Base-by-base conservation (phyloP, 1,284 basidiomycete species). In the Ceratobasidium papillatum region DNA sequence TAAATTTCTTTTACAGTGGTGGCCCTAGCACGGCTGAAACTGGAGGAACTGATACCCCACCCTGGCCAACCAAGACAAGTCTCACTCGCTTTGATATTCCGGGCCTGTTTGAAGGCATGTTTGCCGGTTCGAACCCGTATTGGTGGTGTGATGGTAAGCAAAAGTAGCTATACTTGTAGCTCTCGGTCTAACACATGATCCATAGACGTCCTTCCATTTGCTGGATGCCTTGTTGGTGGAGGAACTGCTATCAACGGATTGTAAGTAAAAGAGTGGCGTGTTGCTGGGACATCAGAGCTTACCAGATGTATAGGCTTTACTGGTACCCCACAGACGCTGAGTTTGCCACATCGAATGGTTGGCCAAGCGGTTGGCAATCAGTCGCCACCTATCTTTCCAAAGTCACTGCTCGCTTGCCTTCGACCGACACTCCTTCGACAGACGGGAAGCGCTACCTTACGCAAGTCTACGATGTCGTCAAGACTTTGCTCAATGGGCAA, bases 31-130 rank as follows among this genome's bases (percentile, higher is more conserved):
- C 87, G n/a, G 84, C 84, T 34, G 82, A 86, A 75, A 89, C 88
- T 12, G 89, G 89, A n/a, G 89, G 89, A n/a, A 86, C 81, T 19
- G 88, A 89, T 78, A 82, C 84, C 58, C 84, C 88, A 0, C 80
- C 83, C 2, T 90, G 88, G 88, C 80, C 86, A 1, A 78, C 81
- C 69, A 85, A 86, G 45, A 84, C 84, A 1, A 85, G 86, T 71
- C 81, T 88, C 68, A 90, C 89, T 12, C 89, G 89, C 76, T 90
- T 89, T 78, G 89, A 90, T 77, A 83, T 89, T 66, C 89, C 89
- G 19, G 89, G 88, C 75, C 78, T 89, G 56, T 90, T 89, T 78
- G 88, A 90, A 25, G 51, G 54, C 27, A 75, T 68, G 62, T 75
- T 51, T 45, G 30, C 56, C 4, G 51, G 88, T 75, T 79, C 81